These are phyloP conservation scores for Hypomyces perniciosus DNA, from an alignment of 2,329 filamentous ascomycete species.

Conservation along the genomic window DNA sequence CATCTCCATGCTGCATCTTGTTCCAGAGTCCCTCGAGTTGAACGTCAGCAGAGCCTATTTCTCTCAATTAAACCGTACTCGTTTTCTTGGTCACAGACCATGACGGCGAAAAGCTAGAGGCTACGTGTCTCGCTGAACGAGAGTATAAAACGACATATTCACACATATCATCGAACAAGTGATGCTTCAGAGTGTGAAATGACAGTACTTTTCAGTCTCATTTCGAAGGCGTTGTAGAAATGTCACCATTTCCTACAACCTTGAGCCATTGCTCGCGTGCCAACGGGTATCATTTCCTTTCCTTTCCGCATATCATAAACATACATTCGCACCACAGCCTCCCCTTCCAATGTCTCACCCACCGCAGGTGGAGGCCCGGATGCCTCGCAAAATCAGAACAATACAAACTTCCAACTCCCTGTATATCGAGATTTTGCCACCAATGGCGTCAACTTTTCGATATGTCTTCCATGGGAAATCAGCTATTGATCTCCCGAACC, in stretches of 20 bases:
- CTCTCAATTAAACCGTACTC: no score
- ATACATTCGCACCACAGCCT: slow-evolving; percentile 6
- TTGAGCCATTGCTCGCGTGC: not conserved
- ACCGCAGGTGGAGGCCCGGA: not conserved
- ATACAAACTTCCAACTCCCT: not conserved
- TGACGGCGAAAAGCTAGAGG: no score
- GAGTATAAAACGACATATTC: no score
- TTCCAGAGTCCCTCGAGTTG: no score
- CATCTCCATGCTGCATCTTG: no score
- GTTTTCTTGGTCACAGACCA: no score
- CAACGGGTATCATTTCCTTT: slow-evolving; percentile 13
- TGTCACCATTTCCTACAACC: not conserved
- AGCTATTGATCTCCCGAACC: slow-evolving; percentile 21
- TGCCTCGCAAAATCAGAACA: not conserved
- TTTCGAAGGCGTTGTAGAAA: not conserved
- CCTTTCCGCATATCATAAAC: slow-evolving; percentile 7
- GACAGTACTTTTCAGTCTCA: not conserved
- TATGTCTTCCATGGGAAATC: slow-evolving; percentile 1
- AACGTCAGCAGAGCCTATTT: no score
- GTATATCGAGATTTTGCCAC: slow-evolving; percentile 1
- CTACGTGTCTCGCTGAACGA: no score
- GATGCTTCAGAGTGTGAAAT: no score
- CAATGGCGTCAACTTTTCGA: not conserved
- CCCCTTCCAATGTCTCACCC: not conserved
- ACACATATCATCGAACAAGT: no score